A percentile compares a stretch with the other conserved stretches of the same genome.
Evolutionary conservation across 306 rosid species (phyloP).

Genomic region (Vachellia collinsii): DNA sequence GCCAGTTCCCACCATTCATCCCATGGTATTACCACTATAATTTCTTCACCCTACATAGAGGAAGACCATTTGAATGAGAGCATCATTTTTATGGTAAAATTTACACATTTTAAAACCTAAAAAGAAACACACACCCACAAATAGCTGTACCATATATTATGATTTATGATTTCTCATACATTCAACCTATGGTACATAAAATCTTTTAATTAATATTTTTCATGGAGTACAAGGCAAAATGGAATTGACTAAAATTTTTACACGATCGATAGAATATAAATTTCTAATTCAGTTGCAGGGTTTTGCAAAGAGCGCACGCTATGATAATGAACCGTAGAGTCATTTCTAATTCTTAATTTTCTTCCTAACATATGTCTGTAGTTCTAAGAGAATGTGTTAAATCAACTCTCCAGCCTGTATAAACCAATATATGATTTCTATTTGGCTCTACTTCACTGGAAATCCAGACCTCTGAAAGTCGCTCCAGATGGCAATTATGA

Average conservation of each 20-base stretch:
- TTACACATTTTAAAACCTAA: not conserved
- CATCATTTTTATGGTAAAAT: not conserved
- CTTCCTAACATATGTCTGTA: not conserved
- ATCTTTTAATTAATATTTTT: not conserved
- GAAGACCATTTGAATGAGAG: constrained; percentile 28
- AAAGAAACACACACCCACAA: too few relatives aligned
- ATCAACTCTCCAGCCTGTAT: too few relatives aligned
- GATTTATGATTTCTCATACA: not conserved
- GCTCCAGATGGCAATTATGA: constrained; percentile 8
- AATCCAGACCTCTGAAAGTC: not conserved
- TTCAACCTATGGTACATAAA: not conserved
- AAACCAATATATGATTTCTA: too few relatives aligned
- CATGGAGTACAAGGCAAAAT: not conserved
- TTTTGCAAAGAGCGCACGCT: not conserved
- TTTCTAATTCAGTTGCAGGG: not conserved
- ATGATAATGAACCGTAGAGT: not conserved
- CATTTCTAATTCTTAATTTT: not conserved
- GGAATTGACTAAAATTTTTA: not conserved
- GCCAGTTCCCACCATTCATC: constrained; percentile 93
- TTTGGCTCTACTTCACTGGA: not conserved
- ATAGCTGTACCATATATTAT: not conserved
- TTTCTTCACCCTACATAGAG: constrained; percentile 85
- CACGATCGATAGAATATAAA: not conserved
- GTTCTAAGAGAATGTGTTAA: too few relatives aligned
- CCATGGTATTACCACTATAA: constrained; percentile 90